A percentile compares a stretch with the other conserved stretches of the same genome.
phyloP scores from a whole-genome alignment of 140 eudicot species.

The Erigeron philadelphicus region DNA sequence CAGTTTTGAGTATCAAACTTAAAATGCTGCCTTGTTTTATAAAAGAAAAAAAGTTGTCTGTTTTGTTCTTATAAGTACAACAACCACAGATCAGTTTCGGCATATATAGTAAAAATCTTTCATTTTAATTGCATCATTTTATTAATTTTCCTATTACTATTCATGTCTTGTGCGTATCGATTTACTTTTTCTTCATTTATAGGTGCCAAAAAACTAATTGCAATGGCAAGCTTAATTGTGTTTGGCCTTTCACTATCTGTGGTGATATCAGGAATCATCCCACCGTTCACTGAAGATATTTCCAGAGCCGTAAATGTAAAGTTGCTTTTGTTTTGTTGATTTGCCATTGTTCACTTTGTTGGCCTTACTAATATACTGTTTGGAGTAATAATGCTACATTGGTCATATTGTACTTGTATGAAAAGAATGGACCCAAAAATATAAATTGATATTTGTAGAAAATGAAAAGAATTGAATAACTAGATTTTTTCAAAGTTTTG shows the following conservation, averaged over 20 bases:
- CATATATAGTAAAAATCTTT: neutral
- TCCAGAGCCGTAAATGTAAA: constrained; percentile 93
- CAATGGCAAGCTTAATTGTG: constrained; percentile 44
- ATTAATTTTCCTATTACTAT: neutral
- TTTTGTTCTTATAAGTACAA: neutral
- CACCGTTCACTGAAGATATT: constrained; percentile 71
- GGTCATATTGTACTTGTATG: constrained; percentile 2
- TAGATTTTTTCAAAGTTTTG: neutral
- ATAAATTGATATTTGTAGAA: neutral
- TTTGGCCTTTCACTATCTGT: constrained; percentile 56
- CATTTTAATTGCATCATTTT: neutral
- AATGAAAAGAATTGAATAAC: neutral
- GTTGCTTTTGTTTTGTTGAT: constrained; percentile 12
- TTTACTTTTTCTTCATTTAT: constrained; percentile 18
- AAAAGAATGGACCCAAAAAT: neutral
- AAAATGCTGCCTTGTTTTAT: neutral
- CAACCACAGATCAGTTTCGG: neutral
- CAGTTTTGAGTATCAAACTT: constrained; percentile 3
- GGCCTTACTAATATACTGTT: neutral
- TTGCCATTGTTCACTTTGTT: constrained; percentile 19
- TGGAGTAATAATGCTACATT: neutral
- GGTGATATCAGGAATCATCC: constrained; percentile 51
- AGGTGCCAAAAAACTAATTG: constrained; percentile 68
- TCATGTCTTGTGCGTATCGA: neutral
- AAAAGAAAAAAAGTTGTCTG: neutral